These are phyloP conservation scores for Botrytis sinoallii DNA, from an alignment of 2,329 filamentous ascomycete genomes.

Conservation along the genomic window DNA sequence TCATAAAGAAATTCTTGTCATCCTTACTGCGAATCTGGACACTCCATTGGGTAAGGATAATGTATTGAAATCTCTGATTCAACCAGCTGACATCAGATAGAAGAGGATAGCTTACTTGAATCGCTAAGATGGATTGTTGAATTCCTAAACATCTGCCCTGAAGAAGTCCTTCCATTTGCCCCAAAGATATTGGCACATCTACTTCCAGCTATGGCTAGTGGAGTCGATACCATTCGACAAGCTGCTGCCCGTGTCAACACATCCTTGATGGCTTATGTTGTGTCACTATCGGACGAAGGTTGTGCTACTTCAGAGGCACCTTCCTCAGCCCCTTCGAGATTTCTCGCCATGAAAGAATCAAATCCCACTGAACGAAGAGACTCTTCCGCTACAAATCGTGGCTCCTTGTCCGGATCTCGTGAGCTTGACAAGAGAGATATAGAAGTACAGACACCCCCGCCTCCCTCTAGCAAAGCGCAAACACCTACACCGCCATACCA, in stretches of 20 bases:
- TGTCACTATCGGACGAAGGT: slow-evolving; percentile 74
- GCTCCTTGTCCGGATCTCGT: slow-evolving; percentile 44
- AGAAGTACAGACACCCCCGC: slow-evolving; percentile 50
- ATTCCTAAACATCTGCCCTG: slow-evolving; percentile 95
- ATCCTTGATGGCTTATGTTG: slow-evolving; percentile 89
- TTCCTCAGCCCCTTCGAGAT: slow-evolving; percentile 40
- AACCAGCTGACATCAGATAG: slow-evolving; percentile 43
- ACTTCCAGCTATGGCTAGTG: slow-evolving; percentile 89
- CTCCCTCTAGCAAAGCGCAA: slow-evolving; percentile 31
- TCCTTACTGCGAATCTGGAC: slow-evolving; percentile 84
- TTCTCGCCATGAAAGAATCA: slow-evolving; percentile 41
- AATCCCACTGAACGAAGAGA: slow-evolving; percentile 36
- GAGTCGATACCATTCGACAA: slow-evolving; percentile 82
- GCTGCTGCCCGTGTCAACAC: slow-evolving; percentile 87
- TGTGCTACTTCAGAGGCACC: slow-evolving; percentile 44
- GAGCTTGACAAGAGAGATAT: slow-evolving; percentile 51
- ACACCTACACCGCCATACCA: slow-evolving; percentile 42
- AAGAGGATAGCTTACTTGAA: slow-evolving; percentile 89
- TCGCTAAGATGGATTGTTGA: slow-evolving; percentile 92
- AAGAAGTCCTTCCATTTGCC: slow-evolving; percentile 93
- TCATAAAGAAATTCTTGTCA: slow-evolving; percentile 86
- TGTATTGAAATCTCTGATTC: background rate
- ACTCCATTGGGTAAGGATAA: slow-evolving; percentile 64
- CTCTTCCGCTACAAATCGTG: slow-evolving; percentile 35
- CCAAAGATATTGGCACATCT: slow-evolving; percentile 89